These are phyloP conservation scores for Gracilaria gracilis DNA, from an alignment of 23 red algal genomes.

Conservation along the genomic window DNA sequence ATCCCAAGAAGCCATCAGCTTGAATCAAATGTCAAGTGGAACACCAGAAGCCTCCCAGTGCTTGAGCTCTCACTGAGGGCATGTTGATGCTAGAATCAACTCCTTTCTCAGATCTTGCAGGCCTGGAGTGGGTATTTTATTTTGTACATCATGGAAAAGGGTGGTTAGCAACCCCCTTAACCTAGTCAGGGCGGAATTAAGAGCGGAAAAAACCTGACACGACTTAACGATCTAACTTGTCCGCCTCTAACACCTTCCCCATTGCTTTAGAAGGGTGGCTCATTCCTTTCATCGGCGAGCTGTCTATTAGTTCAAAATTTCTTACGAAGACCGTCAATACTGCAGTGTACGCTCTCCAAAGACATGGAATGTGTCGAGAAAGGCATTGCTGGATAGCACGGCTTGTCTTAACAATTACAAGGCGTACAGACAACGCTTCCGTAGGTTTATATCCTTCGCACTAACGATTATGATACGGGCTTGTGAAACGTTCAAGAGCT, in stretches of 20 bases:
- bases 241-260: slow-evolving; percentile 5
- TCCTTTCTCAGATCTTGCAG: neutral
- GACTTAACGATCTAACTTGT: slow-evolving; percentile 45
- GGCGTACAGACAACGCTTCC: neutral
- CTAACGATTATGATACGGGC: neutral
- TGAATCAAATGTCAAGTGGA: slow-evolving; percentile 1
- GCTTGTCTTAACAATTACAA: neutral
- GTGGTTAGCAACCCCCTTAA: slow-evolving; percentile 29
- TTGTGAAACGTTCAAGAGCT: neutral
- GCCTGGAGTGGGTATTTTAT: neutral
- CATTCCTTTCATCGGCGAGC: neutral
- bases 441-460: neutral
- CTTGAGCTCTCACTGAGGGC: neutral
- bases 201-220: neutral
- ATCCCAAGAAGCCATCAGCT: neutral
- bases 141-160: slow-evolving; percentile 22
- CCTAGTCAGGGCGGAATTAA: slow-evolving; percentile 12
- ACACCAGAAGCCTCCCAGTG: neutral
- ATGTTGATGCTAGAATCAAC: slow-evolving; percentile 1
- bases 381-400: neutral
- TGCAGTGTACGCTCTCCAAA: no score
- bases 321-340: no score
- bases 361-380: neutral
- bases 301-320: no score
- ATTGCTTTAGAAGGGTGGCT: neutral